Evolutionary conservation across 2,329 filamentous ascomycete species (phyloP).

Genomic region (Talaromyces piceae): DNA sequence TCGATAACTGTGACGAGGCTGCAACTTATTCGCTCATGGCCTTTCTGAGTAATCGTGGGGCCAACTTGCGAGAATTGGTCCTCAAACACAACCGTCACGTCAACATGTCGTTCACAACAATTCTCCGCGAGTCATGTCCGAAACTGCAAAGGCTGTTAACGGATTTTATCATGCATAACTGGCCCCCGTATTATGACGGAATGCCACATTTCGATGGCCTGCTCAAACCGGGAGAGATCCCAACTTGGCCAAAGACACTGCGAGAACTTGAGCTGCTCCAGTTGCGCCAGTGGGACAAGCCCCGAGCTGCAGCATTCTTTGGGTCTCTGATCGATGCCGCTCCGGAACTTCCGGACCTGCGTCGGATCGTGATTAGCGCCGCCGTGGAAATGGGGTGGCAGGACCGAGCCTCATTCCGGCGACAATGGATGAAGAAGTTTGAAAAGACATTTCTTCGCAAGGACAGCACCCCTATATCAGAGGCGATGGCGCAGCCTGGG

Average conservation of each 20-base stretch:
- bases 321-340: slow-evolving; percentile 69
- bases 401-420: slow-evolving; percentile 69
- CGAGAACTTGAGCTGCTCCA: slow-evolving; percentile 67
- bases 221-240: slow-evolving; percentile 51
- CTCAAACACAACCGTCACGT: slow-evolving; percentile 75
- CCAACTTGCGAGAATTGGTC: slow-evolving; percentile 57
- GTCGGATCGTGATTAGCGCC: slow-evolving; percentile 63
- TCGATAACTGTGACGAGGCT: slow-evolving; percentile 73
- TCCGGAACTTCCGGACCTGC: slow-evolving; percentile 56
- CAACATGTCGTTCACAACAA: slow-evolving; percentile 64
- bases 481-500: background rate
- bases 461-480: slow-evolving; percentile 14
- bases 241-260: slow-evolving; percentile 69
- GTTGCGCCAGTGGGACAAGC: slow-evolving; percentile 64
- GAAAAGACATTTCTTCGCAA: slow-evolving; percentile 42
- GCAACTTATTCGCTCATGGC: slow-evolving; percentile 56
- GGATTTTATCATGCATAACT: slow-evolving; percentile 71
- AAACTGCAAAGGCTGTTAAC: slow-evolving; percentile 63
- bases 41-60: slow-evolving; percentile 63
- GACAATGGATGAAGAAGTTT: slow-evolving; percentile 67
- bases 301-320: slow-evolving; percentile 69
- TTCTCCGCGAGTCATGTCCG: slow-evolving; percentile 61
- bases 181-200: slow-evolving; percentile 59
- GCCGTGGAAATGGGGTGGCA: slow-evolving; percentile 76
- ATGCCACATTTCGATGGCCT: slow-evolving; percentile 67